Conservation (phyloP, 2,329 filamentous ascomycete genomes). For the Sclerotinia glacialis region DNA sequence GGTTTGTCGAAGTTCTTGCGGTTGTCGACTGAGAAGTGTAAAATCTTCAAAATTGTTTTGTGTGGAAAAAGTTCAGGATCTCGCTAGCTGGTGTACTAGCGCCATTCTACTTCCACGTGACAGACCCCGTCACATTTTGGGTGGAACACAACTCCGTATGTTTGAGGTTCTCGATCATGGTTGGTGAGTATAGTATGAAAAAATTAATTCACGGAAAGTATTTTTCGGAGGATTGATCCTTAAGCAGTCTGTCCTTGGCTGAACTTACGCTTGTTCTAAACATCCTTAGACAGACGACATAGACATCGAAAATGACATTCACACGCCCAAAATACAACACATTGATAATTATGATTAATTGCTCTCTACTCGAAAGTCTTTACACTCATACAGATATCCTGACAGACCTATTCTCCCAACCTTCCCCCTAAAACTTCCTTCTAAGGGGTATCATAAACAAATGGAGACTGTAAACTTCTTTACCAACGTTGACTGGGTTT, state of each 20-base stretch:
- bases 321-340: neutral
- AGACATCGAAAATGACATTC: neutral
- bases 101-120: neutral
- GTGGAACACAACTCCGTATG: neutral
- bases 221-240: neutral
- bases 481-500: neutral
- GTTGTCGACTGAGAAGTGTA: conserved; percentile 16
- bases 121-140: neutral
- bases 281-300: neutral
- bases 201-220: neutral
- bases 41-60: conserved; percentile 16
- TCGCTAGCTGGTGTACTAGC: conserved; percentile 16
- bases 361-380: neutral
- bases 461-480: neutral
- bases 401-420: neutral
- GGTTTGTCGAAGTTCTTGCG: conserved; percentile 20
- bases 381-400: neutral
- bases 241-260: neutral
- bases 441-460: conserved; percentile 25
- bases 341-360: conserved; percentile 9
- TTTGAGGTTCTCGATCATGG: neutral
- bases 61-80: conserved; percentile 20
- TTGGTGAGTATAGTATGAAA: neutral
- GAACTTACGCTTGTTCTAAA: neutral
- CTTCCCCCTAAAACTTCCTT: neutral